Evolutionary conservation across 495 filamentous ascomycete species (phyloP), one percentile per base, ranked within the genome.

Genomic region (Neurospora sp.): DNA sequence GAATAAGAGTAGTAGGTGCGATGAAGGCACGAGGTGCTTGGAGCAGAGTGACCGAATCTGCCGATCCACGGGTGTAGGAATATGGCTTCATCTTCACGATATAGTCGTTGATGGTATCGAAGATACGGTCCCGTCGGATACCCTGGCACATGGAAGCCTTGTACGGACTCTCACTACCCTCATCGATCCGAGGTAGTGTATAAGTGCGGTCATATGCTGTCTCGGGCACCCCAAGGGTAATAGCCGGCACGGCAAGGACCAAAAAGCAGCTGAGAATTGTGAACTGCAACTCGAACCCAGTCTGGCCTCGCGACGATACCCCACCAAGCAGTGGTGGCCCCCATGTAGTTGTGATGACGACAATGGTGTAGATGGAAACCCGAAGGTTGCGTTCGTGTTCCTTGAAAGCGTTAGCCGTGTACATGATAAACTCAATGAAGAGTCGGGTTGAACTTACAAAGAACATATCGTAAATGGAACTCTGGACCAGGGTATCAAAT

Each of bases 261-360:
- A 86, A 78, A 70, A 87, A 83, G 69, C 80, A 76, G 77, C 81
- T 85, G 71, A 88, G 78, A 40, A 87, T 82, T 69, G 81, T 81
- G 72, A 84, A 85, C 71, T 86, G 84, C 39, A 82, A 77, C 31
- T 80, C 77, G 76, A 84, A 85, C 9, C 81, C 79, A 46, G 79
- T 73, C 1, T 70, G 38, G 40, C 72, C 69, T 74, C 81, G 77
- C 3, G 85, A 86, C 40, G 80, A 78, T 37, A 83, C 81, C 3
- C 86, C 85, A 14, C 86, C 85, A 10, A 87, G 75, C n/a, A 87
- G 75, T 3, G 86, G 86, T 9, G 82, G 76, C 23, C 85, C 85
- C 81, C 85, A 83, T 59, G 85, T 87, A 35, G 83, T 82, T n/a
- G 81, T 71, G n/a, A 83, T 73, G 16, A 81, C 79, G 9, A 85